Conservation (phyloP, 768 basidiomycete genomes). For the Trametes cingulata region DNA sequence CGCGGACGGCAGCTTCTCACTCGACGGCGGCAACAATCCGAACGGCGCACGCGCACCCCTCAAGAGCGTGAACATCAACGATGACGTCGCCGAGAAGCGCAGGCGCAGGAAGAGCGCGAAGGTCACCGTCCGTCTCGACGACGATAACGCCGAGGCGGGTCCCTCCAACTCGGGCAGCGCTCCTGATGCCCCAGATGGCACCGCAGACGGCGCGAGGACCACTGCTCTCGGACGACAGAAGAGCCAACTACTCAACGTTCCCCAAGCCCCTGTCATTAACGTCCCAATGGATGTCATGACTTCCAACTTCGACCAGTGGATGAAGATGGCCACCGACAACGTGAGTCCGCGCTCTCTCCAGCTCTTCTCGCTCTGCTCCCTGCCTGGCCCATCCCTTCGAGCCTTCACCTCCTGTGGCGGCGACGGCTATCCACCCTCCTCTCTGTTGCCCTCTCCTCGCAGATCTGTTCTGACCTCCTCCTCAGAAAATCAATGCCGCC, state of each 20-base stretch:
- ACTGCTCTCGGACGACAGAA: conserved; percentile 54
- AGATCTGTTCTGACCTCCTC: conserved; percentile 14
- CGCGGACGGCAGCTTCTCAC: conserved; percentile 41
- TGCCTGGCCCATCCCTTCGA: too few species aligned
- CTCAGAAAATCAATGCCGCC: conserved; percentile 95
- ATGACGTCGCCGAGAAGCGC: conserved; percentile 86
- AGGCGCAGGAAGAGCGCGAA: conserved; percentile 78
- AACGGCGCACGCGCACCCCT: conserved; percentile 29
- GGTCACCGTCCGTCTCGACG: conserved; percentile 40
- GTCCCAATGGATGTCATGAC: conserved; percentile 83
- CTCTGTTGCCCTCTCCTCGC: background rate
- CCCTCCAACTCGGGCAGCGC: conserved; percentile 49
- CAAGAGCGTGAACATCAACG: conserved; percentile 61
- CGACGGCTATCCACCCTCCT: background rate
- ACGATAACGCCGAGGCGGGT: conserved; percentile 57
- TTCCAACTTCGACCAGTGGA: conserved; percentile 98
- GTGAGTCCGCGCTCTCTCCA: conserved; percentile 48
- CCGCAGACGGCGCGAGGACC: conserved; percentile 15
- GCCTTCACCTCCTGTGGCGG: too few species aligned
- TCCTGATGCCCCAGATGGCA: conserved; percentile 44
- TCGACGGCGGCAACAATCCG: conserved; percentile 22
- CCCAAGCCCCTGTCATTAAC: conserved; percentile 55
- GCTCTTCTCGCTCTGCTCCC: background rate
- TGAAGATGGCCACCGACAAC: conserved; percentile 99
- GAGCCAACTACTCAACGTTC: conserved; percentile 60